A percentile compares a stretch with the other conserved stretches of the same genome.
Evolutionary conservation across 805 yeast species (phyloP).

Genomic region (Grigorovia yakushimaensis): DNA sequence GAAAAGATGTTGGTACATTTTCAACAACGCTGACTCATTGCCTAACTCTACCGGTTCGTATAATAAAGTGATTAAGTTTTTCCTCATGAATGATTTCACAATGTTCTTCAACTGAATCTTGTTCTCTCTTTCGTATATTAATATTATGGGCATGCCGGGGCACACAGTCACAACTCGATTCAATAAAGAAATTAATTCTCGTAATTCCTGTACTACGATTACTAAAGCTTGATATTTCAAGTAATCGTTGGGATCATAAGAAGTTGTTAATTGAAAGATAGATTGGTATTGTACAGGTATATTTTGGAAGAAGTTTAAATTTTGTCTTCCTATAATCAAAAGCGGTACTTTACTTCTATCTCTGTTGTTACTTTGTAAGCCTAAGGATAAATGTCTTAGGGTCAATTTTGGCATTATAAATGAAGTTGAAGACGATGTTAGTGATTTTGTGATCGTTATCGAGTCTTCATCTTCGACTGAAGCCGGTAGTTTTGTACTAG

Average conservation of each 20-base stretch:
- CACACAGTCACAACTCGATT: conserved; percentile 16
- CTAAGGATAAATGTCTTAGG: conserved; percentile 1
- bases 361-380: background rate
- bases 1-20: conserved; percentile 9
- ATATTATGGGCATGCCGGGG: conserved; percentile 15
- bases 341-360: conserved; percentile 9
- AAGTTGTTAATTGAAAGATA: conserved; percentile 17
- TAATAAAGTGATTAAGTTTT: conserved; percentile 14
- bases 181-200: conserved; percentile 16
- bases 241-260: conserved; percentile 12
- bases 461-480: background rate
- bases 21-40: conserved; percentile 15
- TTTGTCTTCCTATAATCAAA: conserved; percentile 22
- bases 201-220: conserved; percentile 19
- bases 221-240: conserved; percentile 14
- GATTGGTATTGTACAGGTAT: conserved; percentile 18
- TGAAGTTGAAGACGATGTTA: conserved; percentile 23
- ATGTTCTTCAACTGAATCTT: conserved; percentile 19
- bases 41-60: conserved; percentile 19
- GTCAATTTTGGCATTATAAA: conserved; percentile 29
- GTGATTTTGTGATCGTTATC: conserved; percentile 16
- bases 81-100: conserved; percentile 14
- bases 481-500: background rate
- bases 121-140: conserved; percentile 24
- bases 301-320: conserved; percentile 14